phyloP scores from a whole-genome alignment of 768 basidiomycete genomes.

The Leccinum pellstonianum region DNA sequence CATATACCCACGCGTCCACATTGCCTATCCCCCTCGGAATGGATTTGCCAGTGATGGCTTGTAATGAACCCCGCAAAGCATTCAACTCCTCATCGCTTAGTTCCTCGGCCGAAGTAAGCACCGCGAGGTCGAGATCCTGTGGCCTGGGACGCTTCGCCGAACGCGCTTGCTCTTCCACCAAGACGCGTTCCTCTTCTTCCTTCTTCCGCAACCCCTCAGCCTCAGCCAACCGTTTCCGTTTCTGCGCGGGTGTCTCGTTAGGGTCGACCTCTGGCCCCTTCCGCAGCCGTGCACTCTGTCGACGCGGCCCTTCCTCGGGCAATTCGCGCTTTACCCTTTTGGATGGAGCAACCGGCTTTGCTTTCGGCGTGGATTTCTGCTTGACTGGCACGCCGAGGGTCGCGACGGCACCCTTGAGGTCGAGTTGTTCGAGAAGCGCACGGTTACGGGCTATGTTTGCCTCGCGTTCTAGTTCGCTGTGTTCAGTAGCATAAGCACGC shows the following conservation, averaged over 20 bases:
- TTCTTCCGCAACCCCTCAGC: constrained; percentile 55
- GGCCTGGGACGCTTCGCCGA: constrained; percentile 68
- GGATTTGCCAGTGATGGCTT: constrained; percentile 36
- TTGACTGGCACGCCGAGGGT: constrained; percentile 46
- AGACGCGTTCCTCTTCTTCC: constrained; percentile 61
- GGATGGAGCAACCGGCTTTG: constrained; percentile 61
- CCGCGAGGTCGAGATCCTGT: constrained; percentile 58
- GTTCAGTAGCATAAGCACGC: not conserved
- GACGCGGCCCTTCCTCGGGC: constrained; percentile 47
- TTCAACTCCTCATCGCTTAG: constrained; percentile 44
- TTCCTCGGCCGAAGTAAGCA: constrained; percentile 51
- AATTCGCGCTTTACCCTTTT: constrained; percentile 56
- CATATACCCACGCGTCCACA: constrained; percentile 53
- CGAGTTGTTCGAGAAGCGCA: constrained; percentile 68
- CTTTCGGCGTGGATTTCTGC: constrained; percentile 39
- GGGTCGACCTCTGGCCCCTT: constrained; percentile 44
- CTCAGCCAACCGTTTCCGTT: constrained; percentile 63
- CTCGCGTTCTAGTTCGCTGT: constrained; percentile 69
- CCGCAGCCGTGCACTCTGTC: constrained; percentile 66
- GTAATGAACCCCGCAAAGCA: constrained; percentile 46
- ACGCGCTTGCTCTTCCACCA: constrained; percentile 60
- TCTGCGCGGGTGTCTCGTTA: constrained; percentile 64
- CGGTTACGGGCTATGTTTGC: constrained; percentile 82
- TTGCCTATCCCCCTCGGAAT: constrained; percentile 41
- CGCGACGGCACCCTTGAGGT: constrained; percentile 56